phyloP scores from a whole-genome alignment of 768 basidiomycete genomes.

The Piloderma croceum region DNA sequence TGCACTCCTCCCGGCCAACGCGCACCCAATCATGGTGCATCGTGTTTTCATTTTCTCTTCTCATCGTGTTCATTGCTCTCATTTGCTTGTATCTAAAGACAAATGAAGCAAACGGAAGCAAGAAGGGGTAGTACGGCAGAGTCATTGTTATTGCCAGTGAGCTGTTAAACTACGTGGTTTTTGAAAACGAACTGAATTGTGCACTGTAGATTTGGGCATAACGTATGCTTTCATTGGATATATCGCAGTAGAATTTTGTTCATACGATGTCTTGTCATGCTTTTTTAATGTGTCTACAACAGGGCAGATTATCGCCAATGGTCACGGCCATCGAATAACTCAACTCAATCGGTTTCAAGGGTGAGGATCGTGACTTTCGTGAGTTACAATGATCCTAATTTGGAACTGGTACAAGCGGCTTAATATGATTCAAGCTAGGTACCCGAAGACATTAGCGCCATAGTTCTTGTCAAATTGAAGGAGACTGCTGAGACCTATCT shows the following conservation, averaged over 20 bases:
- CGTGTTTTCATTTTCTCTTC: constrained; percentile 54
- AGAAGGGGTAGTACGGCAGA: constrained; percentile 76
- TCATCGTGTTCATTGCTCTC: constrained; percentile 65
- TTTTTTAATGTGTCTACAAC: constrained; percentile 51
- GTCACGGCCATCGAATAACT: constrained; percentile 85
- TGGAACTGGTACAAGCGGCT: not conserved
- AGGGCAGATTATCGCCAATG: constrained; percentile 84
- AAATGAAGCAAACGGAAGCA: constrained; percentile 46
- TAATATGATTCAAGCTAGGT: too few species aligned
- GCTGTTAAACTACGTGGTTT: constrained; percentile 18
- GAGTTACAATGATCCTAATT: constrained; percentile 29
- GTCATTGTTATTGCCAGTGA: constrained; percentile 91
- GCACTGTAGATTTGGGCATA: constrained; percentile 75
- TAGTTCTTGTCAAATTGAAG: constrained; percentile 97
- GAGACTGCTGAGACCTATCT: constrained; percentile 99
- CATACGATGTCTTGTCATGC: not conserved
- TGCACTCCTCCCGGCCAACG: constrained; percentile 49
- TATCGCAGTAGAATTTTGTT: constrained; percentile 1
- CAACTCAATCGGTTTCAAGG: constrained; percentile 73
- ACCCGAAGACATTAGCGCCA: constrained; percentile 91
- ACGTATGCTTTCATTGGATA: constrained; percentile 43
- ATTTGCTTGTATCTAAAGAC: constrained; percentile 66
- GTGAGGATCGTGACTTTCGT: constrained; percentile 80
- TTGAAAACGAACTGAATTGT: constrained; percentile 3
- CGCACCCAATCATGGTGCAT: constrained; percentile 52